Base-by-base conservation (phyloP, 1,284 basidiomycete species). In the Grifola frondosa region DNA sequence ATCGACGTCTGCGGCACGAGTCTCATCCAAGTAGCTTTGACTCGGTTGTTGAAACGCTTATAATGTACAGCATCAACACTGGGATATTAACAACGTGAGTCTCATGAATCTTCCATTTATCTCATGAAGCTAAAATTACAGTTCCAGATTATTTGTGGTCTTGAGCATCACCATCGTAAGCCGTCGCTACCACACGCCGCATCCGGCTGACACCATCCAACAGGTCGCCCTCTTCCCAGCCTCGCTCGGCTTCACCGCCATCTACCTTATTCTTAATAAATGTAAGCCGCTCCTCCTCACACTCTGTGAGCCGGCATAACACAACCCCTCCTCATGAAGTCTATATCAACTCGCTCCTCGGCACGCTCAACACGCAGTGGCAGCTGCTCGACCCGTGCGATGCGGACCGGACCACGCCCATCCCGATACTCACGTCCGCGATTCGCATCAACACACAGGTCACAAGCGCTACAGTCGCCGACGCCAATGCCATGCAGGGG, bases 21-120 rank as follows among this genome's bases (percentile, higher is more conserved):
- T 35, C 17, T 35, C n/a, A 8, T 35, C 16, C n/a, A n/a, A 15
- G 38, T 16, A 41, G 30, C 20, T 31, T 30, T 5, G 39, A 41
- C 39, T 30, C 39, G 5, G 21, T 41, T 6, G 20, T 41, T 23
- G 30, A 41, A 23, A 41, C 39, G 7, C 25, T 41, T n/a, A 30
- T 41, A 15, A 28, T 31, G 40, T 41, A 41, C 20, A 41, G 39
- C 30, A 33, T 41, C 39, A 41, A 41, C 20, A 41, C 39, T 12
- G 39, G 39, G 12, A n/a, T 41, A 8, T 11, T 41, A 8, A 41
- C 39, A 6, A 41, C 30, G 39, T 41, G 30, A 22, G 39, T n/a
- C n/a, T n/a, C n/a, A n/a, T n/a, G n/a, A n/a, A n/a, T n/a, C n/a
- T n/a, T n/a, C n/a, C n/a, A n/a, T n/a, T n/a, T n/a, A n/a, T n/a